Evolutionary conservation across 1,284 basidiomycete species (phyloP), one percentile per base, ranked within the genome.

Genomic region (Cutaneotrichosporon sp.): DNA sequence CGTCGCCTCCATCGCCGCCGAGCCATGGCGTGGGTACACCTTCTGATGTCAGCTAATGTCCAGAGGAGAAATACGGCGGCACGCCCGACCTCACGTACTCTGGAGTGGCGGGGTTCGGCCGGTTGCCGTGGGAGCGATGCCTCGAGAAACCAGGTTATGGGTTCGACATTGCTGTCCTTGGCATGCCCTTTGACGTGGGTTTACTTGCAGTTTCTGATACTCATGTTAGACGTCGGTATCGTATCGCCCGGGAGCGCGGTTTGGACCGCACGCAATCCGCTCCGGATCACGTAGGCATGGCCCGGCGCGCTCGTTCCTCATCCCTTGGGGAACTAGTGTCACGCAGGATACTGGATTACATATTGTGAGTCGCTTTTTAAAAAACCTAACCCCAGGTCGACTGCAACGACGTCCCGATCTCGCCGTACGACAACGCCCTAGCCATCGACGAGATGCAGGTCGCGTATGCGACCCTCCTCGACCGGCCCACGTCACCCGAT

Each of bases 391-490:
- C n/a, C 2, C 60, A 79, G 77, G 65, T 81, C 40, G 81, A 82
- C 68, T 81, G 78, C 65, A 75, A 73, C 47, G 80, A 81, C 65
- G 73, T 81, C 18, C 81, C 81, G 2, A 70, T 81, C 5, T 78
- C 77, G 2, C 81, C 82, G 2, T 83, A 81, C 69, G 81, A 83
- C 66, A 73, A 75, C 16, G 68, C 75, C 0, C 68, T 78, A 9
- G 82, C 81, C 13, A 76, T 82, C 62, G 73, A 79, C 51, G 80
- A 82, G 67, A 77, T 82, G 67, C 71, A 78, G 57, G 70, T 72
- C 13, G 80, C 72, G 10, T 82, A 80, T 65, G 36, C 51, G 1
- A 69, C 68, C 14, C 62, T 69, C 5, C 61, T 69, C 18, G 50
- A 65, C 30, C 68, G 68, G 26, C 62, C 66, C 4, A 50, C 57